A percentile compares a stretch with the other conserved stretches of the same genome.
phyloP scores from a whole-genome alignment of 2,329 filamentous ascomycete genomes.

The Scolecobasidium constrictum region DNA sequence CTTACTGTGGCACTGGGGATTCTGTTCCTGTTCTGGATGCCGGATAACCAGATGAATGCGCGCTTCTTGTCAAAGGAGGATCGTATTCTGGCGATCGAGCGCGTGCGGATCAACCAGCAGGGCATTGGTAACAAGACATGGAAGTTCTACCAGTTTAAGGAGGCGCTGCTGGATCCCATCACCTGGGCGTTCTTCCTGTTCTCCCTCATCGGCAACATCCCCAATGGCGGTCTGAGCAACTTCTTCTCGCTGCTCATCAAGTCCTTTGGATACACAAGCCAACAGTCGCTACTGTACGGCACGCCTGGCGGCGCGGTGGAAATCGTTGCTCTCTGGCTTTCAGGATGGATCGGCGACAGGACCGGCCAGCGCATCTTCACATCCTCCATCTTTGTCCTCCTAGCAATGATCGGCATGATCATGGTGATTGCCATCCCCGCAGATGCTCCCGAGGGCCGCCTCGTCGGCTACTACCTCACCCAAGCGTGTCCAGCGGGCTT shows the following conservation, averaged over 20 bases:
- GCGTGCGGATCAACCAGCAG: slow-evolving; percentile 64
- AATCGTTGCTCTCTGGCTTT: slow-evolving; percentile 42
- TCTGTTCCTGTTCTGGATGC: slow-evolving; percentile 35
- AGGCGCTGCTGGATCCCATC: slow-evolving; percentile 46
- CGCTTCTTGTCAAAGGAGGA: slow-evolving; percentile 56
- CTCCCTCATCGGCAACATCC: slow-evolving; percentile 45
- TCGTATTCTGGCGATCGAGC: slow-evolving; percentile 55
- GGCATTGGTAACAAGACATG: slow-evolving; percentile 62
- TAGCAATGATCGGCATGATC: slow-evolving; percentile 49
- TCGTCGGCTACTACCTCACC: slow-evolving; percentile 57
- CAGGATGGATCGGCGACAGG: slow-evolving; percentile 46
- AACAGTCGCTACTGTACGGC: slow-evolving; percentile 54
- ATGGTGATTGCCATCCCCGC: slow-evolving; percentile 54
- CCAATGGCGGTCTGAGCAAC: slow-evolving; percentile 47
- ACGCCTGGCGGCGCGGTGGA: slow-evolving; percentile 56
- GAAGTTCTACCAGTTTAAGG: slow-evolving; percentile 54
- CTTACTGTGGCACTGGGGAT: slow-evolving; percentile 30
- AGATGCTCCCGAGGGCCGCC: slow-evolving; percentile 44
- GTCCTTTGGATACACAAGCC: slow-evolving; percentile 52
- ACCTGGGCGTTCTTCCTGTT: slow-evolving; percentile 51
- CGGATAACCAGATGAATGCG: slow-evolving; percentile 50
- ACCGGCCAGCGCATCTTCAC: slow-evolving; percentile 47
- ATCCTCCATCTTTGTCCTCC: slow-evolving; percentile 38
- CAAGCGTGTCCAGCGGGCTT: slow-evolving; percentile 50
- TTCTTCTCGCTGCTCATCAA: slow-evolving; percentile 52